These are phyloP conservation scores for Chytriomyces sp. DNA, from an alignment of 192 early-diverging fungal genomes.

Conservation along the genomic window DNA sequence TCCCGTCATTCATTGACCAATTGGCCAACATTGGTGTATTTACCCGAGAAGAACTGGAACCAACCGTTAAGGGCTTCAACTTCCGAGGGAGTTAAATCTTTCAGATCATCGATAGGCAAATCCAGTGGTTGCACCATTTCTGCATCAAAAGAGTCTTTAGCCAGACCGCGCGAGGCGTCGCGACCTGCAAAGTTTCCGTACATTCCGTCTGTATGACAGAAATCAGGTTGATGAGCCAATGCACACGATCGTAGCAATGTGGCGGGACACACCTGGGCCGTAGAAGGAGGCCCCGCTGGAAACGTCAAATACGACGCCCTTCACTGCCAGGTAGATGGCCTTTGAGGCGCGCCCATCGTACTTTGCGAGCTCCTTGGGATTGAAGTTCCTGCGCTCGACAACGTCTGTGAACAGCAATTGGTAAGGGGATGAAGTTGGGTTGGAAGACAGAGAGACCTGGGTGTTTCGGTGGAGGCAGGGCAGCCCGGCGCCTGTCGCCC, in stretches of 20 bases:
- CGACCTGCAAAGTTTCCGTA: constrained; percentile 95
- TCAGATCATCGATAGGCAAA: constrained; percentile 78
- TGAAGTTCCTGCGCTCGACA: constrained; percentile 72
- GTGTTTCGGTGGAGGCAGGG: constrained; percentile 35
- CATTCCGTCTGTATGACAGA: constrained; percentile 64
- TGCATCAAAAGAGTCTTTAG: constrained; percentile 82
- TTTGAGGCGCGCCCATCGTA: constrained; percentile 64
- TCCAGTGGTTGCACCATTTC: constrained; percentile 70
- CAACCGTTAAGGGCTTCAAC: constrained; percentile 75
- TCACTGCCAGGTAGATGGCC: constrained; percentile 80
- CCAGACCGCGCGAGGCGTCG: constrained; percentile 92
- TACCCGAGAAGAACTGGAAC: constrained; percentile 75
- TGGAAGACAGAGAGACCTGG: constrained; percentile 16
- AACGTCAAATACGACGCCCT: constrained; percentile 89
- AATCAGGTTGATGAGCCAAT: not conserved
- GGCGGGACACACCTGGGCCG: constrained; percentile 71
- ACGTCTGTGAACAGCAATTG: constrained; percentile 50
- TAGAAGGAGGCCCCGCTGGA: constrained; percentile 81
- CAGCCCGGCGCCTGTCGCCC: constrained; percentile 17
- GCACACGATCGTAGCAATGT: not conserved
- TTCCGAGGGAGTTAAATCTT: constrained; percentile 75
- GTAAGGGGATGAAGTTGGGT: not conserved
- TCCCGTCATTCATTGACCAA: constrained; percentile 8
- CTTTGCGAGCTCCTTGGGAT: constrained; percentile 71
- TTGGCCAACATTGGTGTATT: constrained; percentile 43